Base-by-base conservation (phyloP, 371 early-diverging fungal species). In the Encephalitozoon intestinalis region DNA sequence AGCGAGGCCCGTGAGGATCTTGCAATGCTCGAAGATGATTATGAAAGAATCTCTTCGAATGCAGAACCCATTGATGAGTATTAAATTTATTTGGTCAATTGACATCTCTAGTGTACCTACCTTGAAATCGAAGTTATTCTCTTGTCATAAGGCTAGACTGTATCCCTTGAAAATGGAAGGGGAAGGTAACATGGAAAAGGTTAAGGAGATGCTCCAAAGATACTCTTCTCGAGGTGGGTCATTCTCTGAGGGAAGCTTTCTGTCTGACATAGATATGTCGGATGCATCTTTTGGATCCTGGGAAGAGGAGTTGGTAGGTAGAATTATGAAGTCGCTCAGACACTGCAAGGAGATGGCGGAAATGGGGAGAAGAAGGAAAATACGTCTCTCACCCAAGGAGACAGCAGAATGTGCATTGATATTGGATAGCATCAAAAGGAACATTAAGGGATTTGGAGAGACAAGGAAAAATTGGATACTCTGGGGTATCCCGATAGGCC, bases 1-100 rank as follows among this genome's bases (percentile, higher is more conserved):
- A 92, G 92, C 74, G 97, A 96, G 89, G 97, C 97, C 77, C 92
- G 96, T 87, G 97, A 97, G 87, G 94, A 97, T 86, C 89, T 97
- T 87, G 96, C 95, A 80, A 94, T 94, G 70, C 91, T 97, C 68
- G 96, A 96, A 88, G 92, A 92, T 89, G 97, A 97, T 87, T 97
- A 96, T 88, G 30, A 54, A 34, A 25, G 63, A 21, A 79, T 79
- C 28, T 63, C 49, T 12, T 37, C 49, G 11, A 43, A 26, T 25
- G 41, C 49, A 40, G 39, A 43, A 43, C 39, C 31, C 9, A 23
- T 40, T 70, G 76, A 76, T 39, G 68, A 53, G 28, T 46, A 76
- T 65, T 76, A 76, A 76, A 75, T 49, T 40, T 50, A 41, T 63
- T 70, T 58, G 51, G 31, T 72, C 41, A 46, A 58, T 2, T 1